Percentiles rank a stretch among this genome's conserved stretches.
Conservation (phyloP, 345 rosid genomes). For the Jatropha curcas region DNA sequence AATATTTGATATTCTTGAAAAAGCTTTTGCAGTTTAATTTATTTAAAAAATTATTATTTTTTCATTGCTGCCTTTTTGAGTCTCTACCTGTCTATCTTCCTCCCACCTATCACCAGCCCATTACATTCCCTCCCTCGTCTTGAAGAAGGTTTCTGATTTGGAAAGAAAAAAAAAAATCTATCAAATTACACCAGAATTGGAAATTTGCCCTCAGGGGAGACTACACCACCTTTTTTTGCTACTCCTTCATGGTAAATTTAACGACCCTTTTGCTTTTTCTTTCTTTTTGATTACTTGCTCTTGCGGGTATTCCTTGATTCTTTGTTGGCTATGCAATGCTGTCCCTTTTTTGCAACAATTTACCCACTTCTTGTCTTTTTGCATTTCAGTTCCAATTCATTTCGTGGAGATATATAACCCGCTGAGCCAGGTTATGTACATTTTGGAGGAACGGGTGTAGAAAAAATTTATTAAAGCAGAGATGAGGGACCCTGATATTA, state of each 20-base stretch:
- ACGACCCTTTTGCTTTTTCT: conserved; percentile 21
- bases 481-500: conserved; percentile 66
- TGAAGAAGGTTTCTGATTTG: not conserved
- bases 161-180: not conserved
- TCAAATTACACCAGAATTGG: not conserved
- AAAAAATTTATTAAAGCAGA: conserved; percentile 28
- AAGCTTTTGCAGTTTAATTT: not conserved
- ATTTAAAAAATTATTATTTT: conserved; percentile 12
- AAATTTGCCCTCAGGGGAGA: conserved; percentile 20
- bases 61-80: conserved; percentile 47
- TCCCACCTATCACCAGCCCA: conserved; percentile 14
- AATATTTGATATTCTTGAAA: not conserved
- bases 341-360: not conserved
- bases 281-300: conserved; percentile 53
- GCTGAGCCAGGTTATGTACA: conserved; percentile 26
- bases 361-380: not conserved
- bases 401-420: conserved; percentile 26
- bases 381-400: conserved; percentile 27
- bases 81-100: conserved; percentile 26
- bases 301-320: conserved; percentile 52
- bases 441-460: conserved; percentile 40
- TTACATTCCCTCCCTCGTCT: conserved; percentile 14
- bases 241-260: conserved; percentile 25
- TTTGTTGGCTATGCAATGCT: not conserved
- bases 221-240: conserved; percentile 23